Conservation (phyloP, 768 basidiomycete genomes). For the Clitopilus passeckerianus region DNA sequence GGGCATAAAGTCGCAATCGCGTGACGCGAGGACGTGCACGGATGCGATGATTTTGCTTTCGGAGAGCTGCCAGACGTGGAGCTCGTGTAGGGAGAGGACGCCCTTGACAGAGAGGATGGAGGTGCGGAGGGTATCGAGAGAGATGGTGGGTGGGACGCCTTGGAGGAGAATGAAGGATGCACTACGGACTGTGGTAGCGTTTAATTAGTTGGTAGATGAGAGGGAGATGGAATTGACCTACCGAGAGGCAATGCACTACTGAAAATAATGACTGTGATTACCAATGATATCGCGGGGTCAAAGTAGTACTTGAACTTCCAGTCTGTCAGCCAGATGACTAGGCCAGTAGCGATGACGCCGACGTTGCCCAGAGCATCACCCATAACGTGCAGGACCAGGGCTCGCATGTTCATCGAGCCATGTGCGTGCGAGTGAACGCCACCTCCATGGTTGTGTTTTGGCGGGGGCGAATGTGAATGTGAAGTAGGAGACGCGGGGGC, state of each 20-base stretch:
- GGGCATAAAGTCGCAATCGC: constrained; percentile 86
- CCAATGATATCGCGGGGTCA: constrained; percentile 88
- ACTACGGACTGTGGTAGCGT: constrained; percentile 56
- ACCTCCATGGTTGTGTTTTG: not conserved
- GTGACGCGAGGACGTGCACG: constrained; percentile 86
- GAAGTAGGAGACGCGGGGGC: not conserved
- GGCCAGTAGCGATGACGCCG: constrained; percentile 92
- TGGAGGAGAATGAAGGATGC: constrained; percentile 94
- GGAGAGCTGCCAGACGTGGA: constrained; percentile 97
- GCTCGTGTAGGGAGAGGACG: constrained; percentile 84
- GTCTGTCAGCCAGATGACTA: constrained; percentile 87
- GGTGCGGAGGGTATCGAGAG: constrained; percentile 82
- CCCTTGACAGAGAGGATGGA: constrained; percentile 81
- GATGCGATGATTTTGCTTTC: constrained; percentile 94
- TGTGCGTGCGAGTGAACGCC: constrained; percentile 32
- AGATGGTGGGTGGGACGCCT: constrained; percentile 86
- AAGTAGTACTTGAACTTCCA: constrained; percentile 88
- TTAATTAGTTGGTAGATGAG: not conserved
- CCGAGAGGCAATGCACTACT: constrained; percentile 90
- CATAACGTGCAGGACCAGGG: constrained; percentile 88
- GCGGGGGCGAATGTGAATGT: constrained; percentile 11
- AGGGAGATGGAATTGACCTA: constrained; percentile 24
- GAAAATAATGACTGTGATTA: constrained; percentile 96
- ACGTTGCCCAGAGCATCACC: constrained; percentile 98
- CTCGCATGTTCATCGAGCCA: constrained; percentile 98